Evolutionary conservation across 345 rosid species (phyloP).

Genomic region (Gossypium anomalum): DNA sequence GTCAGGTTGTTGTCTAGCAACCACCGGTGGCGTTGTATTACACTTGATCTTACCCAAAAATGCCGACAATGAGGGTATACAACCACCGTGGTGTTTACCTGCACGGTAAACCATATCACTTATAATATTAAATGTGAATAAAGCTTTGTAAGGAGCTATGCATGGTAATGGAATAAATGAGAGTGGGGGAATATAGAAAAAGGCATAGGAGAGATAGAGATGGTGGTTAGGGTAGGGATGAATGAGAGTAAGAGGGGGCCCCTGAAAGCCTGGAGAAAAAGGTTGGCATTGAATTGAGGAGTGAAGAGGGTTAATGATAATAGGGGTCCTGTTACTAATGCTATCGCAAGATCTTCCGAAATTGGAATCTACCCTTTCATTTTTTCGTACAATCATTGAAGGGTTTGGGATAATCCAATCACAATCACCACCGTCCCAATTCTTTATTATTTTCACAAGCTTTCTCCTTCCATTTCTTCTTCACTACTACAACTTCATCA

Average conservation of each 20-base stretch:
- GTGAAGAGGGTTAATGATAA: no score
- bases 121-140: background rate
- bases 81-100: no score
- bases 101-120: background rate
- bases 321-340: no score
- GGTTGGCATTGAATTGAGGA: constrained; percentile 2
- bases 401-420: constrained; percentile 11
- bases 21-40: background rate
- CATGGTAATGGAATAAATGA: no score
- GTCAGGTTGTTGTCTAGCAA: background rate
- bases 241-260: no score
- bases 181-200: no score
- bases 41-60: no score
- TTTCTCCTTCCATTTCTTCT: no score
- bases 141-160: background rate
- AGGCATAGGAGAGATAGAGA: no score
- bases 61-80: no score
- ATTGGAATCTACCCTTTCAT: background rate
- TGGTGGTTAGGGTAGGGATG: no score
- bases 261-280: background rate
- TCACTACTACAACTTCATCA: no score
- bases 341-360: background rate
- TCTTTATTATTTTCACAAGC: background rate
- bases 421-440: background rate
- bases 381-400: constrained; percentile 3